These are phyloP conservation scores for Isatis tinctoria DNA, from an alignment of 345 rosid genomes.

Conservation along the genomic window DNA sequence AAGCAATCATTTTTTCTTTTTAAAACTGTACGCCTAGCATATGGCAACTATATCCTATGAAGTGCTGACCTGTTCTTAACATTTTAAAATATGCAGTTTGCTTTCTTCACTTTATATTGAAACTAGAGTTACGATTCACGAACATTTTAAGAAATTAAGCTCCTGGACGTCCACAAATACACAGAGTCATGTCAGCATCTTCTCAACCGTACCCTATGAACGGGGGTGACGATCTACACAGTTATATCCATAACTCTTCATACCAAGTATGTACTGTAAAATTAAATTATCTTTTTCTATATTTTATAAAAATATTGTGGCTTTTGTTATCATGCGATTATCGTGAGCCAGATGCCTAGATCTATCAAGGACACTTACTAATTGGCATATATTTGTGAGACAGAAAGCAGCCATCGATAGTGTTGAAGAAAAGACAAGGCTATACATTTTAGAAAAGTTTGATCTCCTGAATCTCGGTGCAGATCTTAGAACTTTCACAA, in stretches of 20 bases:
- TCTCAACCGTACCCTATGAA: conserved; percentile 12
- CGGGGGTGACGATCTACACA: conserved; percentile 12
- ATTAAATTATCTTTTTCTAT: too few species aligned
- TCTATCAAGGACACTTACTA: too few species aligned
- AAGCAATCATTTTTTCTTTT: too few species aligned
- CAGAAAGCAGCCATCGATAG: background rate
- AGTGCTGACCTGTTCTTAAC: too few species aligned
- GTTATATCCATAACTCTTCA: conserved; percentile 18
- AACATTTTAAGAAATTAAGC: background rate
- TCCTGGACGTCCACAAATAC: background rate
- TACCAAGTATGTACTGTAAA: background rate
- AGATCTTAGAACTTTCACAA: background rate
- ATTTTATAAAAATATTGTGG: too few species aligned
- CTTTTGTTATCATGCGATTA: too few species aligned
- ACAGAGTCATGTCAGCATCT: background rate
- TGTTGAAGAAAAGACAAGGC: background rate
- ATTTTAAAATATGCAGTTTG: too few species aligned
- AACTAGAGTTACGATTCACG: too few species aligned
- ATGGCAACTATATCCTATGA: too few species aligned
- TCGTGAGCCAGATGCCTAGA: too few species aligned
- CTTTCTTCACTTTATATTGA: background rate
- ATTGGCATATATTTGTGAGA: background rate
- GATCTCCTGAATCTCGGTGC: background rate
- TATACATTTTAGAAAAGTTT: background rate
- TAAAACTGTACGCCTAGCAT: too few species aligned